Base-by-base conservation (phyloP, 1,284 basidiomycete species). In the Puccinia polysora region DNA sequence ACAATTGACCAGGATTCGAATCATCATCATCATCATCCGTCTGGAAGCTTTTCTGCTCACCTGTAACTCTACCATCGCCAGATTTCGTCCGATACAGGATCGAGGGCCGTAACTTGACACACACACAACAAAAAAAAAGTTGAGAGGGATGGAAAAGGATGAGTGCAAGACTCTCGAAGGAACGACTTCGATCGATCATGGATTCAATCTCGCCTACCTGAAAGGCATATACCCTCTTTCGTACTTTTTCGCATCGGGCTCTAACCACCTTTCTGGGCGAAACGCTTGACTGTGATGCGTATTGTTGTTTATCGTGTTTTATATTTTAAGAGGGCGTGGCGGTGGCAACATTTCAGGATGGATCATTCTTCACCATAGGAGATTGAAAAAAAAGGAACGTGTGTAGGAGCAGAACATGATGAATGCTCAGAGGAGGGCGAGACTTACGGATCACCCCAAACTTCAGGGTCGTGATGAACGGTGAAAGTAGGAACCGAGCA, bases 391-490 rank as follows among this genome's bases (percentile, higher is more conserved):
- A 14, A n/a, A 28, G 25, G 15, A 38, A 15, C 20, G 34, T 40
- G 10, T n/a, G n/a, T n/a, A n/a, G n/a, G n/a, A n/a, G n/a, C n/a
- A n/a, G n/a, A 55, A 55, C 52, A 4, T 7, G 4, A 25, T 18
- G 34, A 30, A 10, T 23, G 12, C 14, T 53, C n/a, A n/a, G n/a
- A n/a, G n/a, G n/a, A n/a, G n/a, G n/a, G n/a, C n/a, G 15, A n/a
- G 8, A 56, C 65, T 45, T 47, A 68, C 65, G 65, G 65, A 47
- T 84, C 83, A 15, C 91, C 90, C 88, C 89, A 94, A 4, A 88
- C 83, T 0, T 76, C 78, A 64, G 80, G 77, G 77, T 89, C 85
- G 58, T 89, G 86, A 78, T 93, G 90, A 60, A 91, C 86, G 12
- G 89, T 86, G 80, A 87, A 91, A 43, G 85, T 87, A 12, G 80